Conservation (phyloP, 169 alveolate genomes). For the Eimeria necatrix region DNA sequence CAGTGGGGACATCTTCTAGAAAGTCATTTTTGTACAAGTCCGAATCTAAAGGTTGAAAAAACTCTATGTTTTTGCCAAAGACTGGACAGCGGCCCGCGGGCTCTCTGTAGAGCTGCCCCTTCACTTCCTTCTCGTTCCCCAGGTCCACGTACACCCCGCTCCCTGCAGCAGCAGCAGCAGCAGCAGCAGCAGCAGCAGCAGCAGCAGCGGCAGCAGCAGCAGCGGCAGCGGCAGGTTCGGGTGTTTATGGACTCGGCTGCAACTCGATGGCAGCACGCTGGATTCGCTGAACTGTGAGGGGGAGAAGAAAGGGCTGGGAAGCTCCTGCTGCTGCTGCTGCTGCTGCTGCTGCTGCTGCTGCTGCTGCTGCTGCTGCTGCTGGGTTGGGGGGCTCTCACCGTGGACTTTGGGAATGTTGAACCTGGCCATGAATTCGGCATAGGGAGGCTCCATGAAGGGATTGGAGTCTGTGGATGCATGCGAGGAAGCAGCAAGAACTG, state of each 20-base stretch:
- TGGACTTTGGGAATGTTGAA: constrained; percentile 69
- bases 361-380: not conserved
- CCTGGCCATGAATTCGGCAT: not conserved
- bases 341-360: not conserved
- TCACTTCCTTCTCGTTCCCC: constrained; percentile 42
- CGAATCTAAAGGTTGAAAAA: constrained; percentile 17
- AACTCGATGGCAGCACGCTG: too few species aligned
- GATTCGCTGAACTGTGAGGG: too few species aligned
- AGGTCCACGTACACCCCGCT: constrained; percentile 66
- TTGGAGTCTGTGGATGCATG: not conserved
- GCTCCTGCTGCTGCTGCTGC: too few species aligned
- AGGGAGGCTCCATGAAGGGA: constrained; percentile 43
- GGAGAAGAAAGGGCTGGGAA: too few species aligned
- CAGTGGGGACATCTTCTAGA: constrained; percentile 39
- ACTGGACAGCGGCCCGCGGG: constrained; percentile 67
- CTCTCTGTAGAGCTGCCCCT: constrained; percentile 58
- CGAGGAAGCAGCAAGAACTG: not conserved
- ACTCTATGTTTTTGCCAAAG: constrained; percentile 30
- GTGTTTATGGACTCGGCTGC: too few species aligned
- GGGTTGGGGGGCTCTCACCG: constrained; percentile 20
- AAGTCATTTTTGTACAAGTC: constrained; percentile 35
- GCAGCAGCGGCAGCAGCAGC: not conserved
- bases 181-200: not conserved
- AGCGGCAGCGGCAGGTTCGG: too few species aligned
- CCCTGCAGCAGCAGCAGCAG: not conserved